Base-by-base conservation (phyloP, 2,329 filamentous ascomycete genomes). In the Xylaria sp. region DNA sequence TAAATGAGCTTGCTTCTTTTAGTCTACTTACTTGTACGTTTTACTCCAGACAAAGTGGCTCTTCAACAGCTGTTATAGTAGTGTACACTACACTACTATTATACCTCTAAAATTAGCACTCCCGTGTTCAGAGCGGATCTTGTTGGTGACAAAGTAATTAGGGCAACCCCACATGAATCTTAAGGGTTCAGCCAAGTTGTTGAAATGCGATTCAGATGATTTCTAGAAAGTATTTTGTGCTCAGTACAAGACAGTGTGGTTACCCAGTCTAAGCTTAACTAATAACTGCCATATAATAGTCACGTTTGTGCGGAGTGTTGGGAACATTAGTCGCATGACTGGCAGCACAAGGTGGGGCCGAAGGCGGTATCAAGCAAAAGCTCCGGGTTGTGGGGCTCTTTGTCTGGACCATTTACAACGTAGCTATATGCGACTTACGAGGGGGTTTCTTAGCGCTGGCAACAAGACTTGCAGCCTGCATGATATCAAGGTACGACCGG, bases 281-380 rank as follows among this genome's bases (percentile, higher is more conserved):
- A 36, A 4, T 20, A 39, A 13, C 13, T 30, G n/a, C 28, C 48
- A 25, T 30, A 18, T 8, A 43, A 55, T 23, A 15, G 32, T 57
- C 7, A 20, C 8, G 34, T 32, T 58, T 53, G 34, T 52, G 23
- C 50, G 8, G 48, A 30, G 56, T 28, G 63, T 58, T 52, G 60
- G 56, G 63, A 64, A 46, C 50, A 15, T 39, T 39, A 20, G 48
- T 61, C 18, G 36, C 43, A 63, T 50, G 52, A 39, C 30, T 30
- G 20, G 55, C 46, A 63, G 56, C 65, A 20, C n/a, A 28, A 62
- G 25, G 59, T 53, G 65, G 65, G 65, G 53, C 34, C 59, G 53
- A 34, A 48, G 39, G 25, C 65, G 60, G 34, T 46, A 63, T 45
- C 46, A 55, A 39, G 64, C 25, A 20, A 53, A 50, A 39, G 9